Base-by-base conservation (phyloP, 768 basidiomycete species). In the Lactifluus hygrophoroides region DNA sequence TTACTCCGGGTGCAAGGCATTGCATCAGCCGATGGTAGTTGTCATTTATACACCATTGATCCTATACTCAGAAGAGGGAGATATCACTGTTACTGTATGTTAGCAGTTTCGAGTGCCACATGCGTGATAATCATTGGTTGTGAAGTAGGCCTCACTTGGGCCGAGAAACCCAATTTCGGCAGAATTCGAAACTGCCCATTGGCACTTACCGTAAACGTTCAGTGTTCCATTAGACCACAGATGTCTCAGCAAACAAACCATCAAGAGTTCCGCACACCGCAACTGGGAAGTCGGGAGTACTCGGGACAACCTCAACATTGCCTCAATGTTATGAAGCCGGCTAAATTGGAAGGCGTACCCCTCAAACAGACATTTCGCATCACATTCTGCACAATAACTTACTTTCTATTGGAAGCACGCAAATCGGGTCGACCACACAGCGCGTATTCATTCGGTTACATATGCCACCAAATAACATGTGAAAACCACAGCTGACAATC, bases 331-430 rank as follows among this genome's bases (percentile, higher is more conserved):
- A 38, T 38, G 13, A 3, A 14, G n/a, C n/a, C n/a, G n/a, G n/a
- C n/a, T n/a, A n/a, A n/a, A n/a, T n/a, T n/a, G n/a, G n/a, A n/a
- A n/a, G n/a, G n/a, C n/a, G n/a, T n/a, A n/a, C n/a, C n/a, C n/a
- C n/a, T n/a, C n/a, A n/a, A n/a, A 38, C 37, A 38, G 13, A n/a
- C 37, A n/a, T 38, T n/a, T n/a, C 37, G 16, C 37, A 38, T 38
- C 37, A 38, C 37, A 38, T 38, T 14, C 17, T 14, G 93, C 72
- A 57, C 80, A 82, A 23, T 74, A 67, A 77, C n/a, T n/a, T n/a
- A n/a, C n/a, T 75, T 34, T 90, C 72, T 63, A 85, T 82, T 38
- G 71, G 32, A 79, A 72, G 0, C 84, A 89, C 34, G 71, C 75
- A 3, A 7, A 32, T 7, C 1, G 30, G 30, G 8, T 32, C 30